These are phyloP conservation scores for Euptelea pleiosperma DNA, from an alignment of 164 flowering plant genomes.

Conservation along the genomic window DNA sequence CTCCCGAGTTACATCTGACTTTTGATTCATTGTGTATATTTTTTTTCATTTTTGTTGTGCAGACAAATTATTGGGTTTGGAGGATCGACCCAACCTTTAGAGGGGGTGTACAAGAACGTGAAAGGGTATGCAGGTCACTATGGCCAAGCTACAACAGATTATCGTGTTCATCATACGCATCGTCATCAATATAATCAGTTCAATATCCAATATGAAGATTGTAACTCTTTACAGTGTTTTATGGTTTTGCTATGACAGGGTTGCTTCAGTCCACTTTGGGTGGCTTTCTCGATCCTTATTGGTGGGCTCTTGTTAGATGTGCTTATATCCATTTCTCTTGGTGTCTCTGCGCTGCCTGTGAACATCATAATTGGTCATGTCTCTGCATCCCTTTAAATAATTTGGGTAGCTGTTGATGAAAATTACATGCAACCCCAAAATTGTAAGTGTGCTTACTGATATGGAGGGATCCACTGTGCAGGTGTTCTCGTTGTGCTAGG, in stretches of 20 bases:
- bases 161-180: background rate
- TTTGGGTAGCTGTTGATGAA: background rate
- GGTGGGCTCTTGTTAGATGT: slow-evolving; percentile 76
- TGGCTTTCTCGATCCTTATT: slow-evolving; percentile 70
- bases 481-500: slow-evolving; percentile 81
- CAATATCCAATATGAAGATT: background rate
- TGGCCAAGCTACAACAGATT: background rate
- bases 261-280: slow-evolving; percentile 72
- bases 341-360: slow-evolving; percentile 79
- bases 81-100: slow-evolving; percentile 50
- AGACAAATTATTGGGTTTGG: slow-evolving; percentile 78
- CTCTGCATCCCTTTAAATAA: background rate
- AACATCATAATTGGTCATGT: slow-evolving; percentile 69
- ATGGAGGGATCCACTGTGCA: slow-evolving; percentile 21
- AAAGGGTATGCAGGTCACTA: slow-evolving; percentile 43
- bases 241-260: slow-evolving; percentile 33
- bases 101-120: slow-evolving; percentile 34
- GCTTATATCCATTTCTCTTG: slow-evolving; percentile 72
- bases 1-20: background rate
- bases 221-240: background rate
- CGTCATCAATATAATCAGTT: background rate
- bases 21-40: background rate
- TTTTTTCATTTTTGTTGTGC: slow-evolving; percentile 17
- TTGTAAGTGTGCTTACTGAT: background rate
- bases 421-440: background rate